Base-by-base conservation (phyloP, 106 monocot species). In the Triglochin maritima region DNA sequence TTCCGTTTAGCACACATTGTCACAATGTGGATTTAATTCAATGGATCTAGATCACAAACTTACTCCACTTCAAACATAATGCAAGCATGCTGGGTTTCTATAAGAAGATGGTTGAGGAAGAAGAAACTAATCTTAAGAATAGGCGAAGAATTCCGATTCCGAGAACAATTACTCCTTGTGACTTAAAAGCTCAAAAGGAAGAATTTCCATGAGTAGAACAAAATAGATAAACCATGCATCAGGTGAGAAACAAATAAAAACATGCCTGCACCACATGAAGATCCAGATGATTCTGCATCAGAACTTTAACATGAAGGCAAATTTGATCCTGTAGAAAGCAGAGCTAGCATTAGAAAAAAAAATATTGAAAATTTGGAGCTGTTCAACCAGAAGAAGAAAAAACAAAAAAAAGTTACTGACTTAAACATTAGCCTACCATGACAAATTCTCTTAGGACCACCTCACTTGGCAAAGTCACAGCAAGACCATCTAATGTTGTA, bases 271-370 rank as follows among this genome's bases (percentile, higher is more conserved):
- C 70, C 59, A 86, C 92, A 77, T 57, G 61, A 68, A 92, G 80
- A 73, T 89, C 92, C 42, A 92, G 43, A 64, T 81, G 78, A 59
- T 60, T 58, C 68, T 84, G 92, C 70, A 76, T 75, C 46, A 98
- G 84, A 76, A 82, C 80, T 71, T 81, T 88, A 50, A 86, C 72
- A 81, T 86, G 81, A 56, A 98, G 74, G 73, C 79, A 92, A 49
- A 47, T 56, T 57, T 92, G 69, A 61, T 88, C 92, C 98, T 98
- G 77, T 44, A 71, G 72, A 60, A 78, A 4, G 11, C 29, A 13
- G 13, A 63, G 6, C 56, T 12, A 57, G 17, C 29, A 49, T 17
- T 68, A 80, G 47, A 15, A 47, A 11, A 8, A 47, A 57, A 44
- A 58, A 54, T 45, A 9, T 65, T 9, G 56, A 16, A 3, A 43